These are phyloP conservation scores for Penicillium expansum DNA, from an alignment of 2,329 filamentous ascomycete species.

Conservation along the genomic window DNA sequence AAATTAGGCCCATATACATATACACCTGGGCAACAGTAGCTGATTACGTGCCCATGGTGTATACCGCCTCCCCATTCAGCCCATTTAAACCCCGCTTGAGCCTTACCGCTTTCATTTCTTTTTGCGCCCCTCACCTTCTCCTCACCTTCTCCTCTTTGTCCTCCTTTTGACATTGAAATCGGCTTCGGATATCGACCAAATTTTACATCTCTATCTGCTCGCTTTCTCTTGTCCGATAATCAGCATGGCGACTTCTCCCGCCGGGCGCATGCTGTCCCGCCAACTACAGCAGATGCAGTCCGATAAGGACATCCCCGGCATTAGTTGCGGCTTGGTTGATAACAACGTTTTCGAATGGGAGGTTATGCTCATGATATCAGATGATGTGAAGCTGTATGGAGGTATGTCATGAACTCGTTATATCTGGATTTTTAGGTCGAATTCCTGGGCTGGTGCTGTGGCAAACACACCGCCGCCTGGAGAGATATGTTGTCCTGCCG, in stretches of 20 bases:
- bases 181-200: neutral
- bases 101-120: conserved; percentile 20
- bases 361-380: conserved; percentile 97
- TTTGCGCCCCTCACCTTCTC: conserved; percentile 12
- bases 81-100: conserved; percentile 7
- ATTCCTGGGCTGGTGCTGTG: neutral
- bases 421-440: neutral
- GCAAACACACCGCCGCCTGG: neutral
- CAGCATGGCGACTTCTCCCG: conserved; percentile 44
- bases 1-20: neutral
- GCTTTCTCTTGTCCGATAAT: neutral
- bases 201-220: neutral
- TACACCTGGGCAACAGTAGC: too few species aligned
- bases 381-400: conserved; percentile 90
- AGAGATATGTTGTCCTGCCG: neutral
- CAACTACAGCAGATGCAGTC: conserved; percentile 94
- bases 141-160: conserved; percentile 1
- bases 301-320: conserved; percentile 86
- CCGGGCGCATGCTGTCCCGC: conserved; percentile 66
- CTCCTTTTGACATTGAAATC: neutral
- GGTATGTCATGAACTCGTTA: conserved; percentile 54
- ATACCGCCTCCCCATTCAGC: conserved; percentile 1
- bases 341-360: conserved; percentile 97
- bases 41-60: neutral
- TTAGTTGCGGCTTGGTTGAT: conserved; percentile 84